Conservation (phyloP, 768 basidiomycete species). For the Zangia roseola region DNA sequence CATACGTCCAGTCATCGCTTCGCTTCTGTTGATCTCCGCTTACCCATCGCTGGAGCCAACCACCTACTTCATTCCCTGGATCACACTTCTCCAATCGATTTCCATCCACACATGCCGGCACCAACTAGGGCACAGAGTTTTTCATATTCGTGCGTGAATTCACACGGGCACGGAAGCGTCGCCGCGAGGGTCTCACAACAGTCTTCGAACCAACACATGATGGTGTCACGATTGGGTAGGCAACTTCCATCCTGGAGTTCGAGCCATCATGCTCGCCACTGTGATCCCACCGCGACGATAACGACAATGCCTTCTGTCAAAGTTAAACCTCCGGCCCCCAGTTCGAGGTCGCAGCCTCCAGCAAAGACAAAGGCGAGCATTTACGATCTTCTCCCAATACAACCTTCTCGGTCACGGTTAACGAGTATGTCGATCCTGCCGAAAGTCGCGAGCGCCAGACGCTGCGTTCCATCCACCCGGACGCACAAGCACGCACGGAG, state of each 20-base stretch:
- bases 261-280: neutral
- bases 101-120: constrained; percentile 8
- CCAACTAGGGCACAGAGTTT: constrained; percentile 15
- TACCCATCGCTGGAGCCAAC: constrained; percentile 1
- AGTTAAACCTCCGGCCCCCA: neutral
- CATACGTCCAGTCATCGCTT: constrained; percentile 11
- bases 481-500: constrained; percentile 8
- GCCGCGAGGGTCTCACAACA: neutral
- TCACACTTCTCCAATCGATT: constrained; percentile 25
- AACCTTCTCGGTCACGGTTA: neutral
- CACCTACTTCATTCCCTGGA: neutral
- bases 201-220: constrained; percentile 6
- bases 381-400: neutral
- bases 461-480: constrained; percentile 1
- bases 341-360: neutral
- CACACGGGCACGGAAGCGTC: constrained; percentile 8
- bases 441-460: neutral
- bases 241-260: constrained; percentile 20
- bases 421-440: constrained; percentile 1
- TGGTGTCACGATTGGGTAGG: constrained; percentile 4
- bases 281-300: neutral
- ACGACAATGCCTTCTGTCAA: constrained; percentile 1
- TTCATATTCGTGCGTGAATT: neutral
- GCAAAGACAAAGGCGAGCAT: neutral
- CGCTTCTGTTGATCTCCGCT: constrained; percentile 20